A percentile compares a stretch with the other conserved stretches of the same genome.
phyloP scores from a whole-genome alignment of 2,329 filamentous ascomycete genomes.

The Chaetomium strumarium region DNA sequence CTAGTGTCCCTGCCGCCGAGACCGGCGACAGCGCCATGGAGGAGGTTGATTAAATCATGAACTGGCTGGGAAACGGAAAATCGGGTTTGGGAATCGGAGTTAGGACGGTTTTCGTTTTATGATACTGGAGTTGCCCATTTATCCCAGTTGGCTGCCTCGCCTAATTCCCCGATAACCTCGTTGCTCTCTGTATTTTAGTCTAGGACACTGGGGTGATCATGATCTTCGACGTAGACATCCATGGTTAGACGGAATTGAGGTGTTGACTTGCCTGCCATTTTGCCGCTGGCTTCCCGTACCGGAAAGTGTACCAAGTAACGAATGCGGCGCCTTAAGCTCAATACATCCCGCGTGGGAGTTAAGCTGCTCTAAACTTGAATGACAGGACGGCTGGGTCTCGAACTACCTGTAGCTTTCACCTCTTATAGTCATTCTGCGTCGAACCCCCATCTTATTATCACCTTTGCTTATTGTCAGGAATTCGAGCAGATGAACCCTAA shows the following conservation, averaged over 20 bases:
- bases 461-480: too few relatives aligned
- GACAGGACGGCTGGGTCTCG: too few relatives aligned
- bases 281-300: too few relatives aligned
- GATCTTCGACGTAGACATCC: constrained; percentile 24
- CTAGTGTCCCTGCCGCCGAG: constrained; percentile 53
- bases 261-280: background rate
- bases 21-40: constrained; percentile 95
- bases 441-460: too few relatives aligned
- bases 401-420: too few relatives aligned
- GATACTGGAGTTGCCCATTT: constrained; percentile 29
- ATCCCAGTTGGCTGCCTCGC: constrained; percentile 17
- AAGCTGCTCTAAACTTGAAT: too few relatives aligned
- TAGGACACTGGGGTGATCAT: constrained; percentile 19
- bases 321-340: too few relatives aligned
- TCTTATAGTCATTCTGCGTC: too few relatives aligned
- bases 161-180: constrained; percentile 19
- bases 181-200: constrained; percentile 25
- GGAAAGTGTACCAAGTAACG: too few relatives aligned
- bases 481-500: too few relatives aligned
- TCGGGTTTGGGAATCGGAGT: constrained; percentile 36
- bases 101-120: constrained; percentile 28
- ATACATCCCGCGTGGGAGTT: too few relatives aligned
- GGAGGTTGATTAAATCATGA: constrained; percentile 83
- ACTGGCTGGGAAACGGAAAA: constrained; percentile 34
- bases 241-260: constrained; percentile 18